phyloP scores from a whole-genome alignment of 441 rosid species.

The Aquilaria agallochum region DNA sequence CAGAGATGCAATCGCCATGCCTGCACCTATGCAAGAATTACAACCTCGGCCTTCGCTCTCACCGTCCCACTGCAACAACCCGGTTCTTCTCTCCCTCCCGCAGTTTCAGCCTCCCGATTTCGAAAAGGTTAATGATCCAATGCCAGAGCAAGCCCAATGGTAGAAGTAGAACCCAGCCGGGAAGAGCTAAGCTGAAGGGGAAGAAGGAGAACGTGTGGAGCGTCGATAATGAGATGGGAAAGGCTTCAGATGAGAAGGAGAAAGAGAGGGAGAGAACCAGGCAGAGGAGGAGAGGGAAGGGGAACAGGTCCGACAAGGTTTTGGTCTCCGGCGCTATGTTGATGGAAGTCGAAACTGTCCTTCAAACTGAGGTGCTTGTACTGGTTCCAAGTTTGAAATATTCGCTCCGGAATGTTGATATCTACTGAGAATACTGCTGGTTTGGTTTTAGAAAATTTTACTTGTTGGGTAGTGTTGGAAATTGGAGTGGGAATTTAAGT shows the following conservation, averaged over 20 bases:
- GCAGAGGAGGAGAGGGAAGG: constrained; percentile 35
- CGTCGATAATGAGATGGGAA: constrained; percentile 62
- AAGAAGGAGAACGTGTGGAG: constrained; percentile 75
- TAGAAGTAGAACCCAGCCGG: constrained; percentile 24
- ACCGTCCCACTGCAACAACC: constrained; percentile 4
- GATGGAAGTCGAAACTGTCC: constrained; percentile 72
- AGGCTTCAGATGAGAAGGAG: constrained; percentile 19
- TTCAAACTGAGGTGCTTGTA: constrained; percentile 71
- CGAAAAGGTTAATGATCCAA: constrained; percentile 20
- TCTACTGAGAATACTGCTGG: not conserved
- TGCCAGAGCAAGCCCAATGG: constrained; percentile 21
- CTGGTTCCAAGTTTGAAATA: not conserved
- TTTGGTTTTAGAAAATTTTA: not conserved
- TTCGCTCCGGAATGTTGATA: not conserved
- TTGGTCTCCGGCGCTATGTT: constrained; percentile 68
- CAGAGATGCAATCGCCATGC: constrained; percentile 40
- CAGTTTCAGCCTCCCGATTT: constrained; percentile 9
- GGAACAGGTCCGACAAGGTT: constrained; percentile 28
- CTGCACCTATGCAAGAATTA: constrained; percentile 33
- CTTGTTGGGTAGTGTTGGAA: not conserved
- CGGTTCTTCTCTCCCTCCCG: constrained; percentile 1
- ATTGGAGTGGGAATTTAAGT: too few species aligned
- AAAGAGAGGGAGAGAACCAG: constrained; percentile 17
- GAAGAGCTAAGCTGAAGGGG: constrained; percentile 39
- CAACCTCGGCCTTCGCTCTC: constrained; percentile 22